phyloP scores from a whole-genome alignment of 2,329 filamentous ascomycete species.

The Elsinoe batatas region DNA sequence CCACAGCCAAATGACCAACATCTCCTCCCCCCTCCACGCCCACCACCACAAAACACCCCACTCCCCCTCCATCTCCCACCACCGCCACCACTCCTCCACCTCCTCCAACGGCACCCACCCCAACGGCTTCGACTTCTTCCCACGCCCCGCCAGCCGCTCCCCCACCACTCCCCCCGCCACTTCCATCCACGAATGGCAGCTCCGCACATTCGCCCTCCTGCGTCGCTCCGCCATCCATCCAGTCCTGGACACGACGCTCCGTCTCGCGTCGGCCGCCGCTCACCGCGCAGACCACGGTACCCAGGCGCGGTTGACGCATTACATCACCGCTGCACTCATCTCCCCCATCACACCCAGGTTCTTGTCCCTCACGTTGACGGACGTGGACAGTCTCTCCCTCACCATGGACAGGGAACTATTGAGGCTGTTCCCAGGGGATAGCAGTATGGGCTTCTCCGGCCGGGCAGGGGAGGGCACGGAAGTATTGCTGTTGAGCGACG shows the following conservation, averaged over 20 bases:
- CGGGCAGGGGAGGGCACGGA: slow-evolving; percentile 33
- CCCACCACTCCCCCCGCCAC: slow-evolving; percentile 68
- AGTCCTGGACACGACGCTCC: slow-evolving; percentile 56
- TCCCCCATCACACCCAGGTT: slow-evolving; percentile 50
- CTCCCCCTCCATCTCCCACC: slow-evolving; percentile 41
- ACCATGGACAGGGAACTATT: slow-evolving; percentile 62
- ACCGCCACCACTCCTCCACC: slow-evolving; percentile 35
- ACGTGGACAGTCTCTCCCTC: slow-evolving; percentile 63
- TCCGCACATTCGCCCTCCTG: slow-evolving; percentile 74
- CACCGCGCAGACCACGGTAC: slow-evolving; percentile 30
- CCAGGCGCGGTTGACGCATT: slow-evolving; percentile 37
- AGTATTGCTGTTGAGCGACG: slow-evolving; percentile 64
- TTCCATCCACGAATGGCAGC: slow-evolving; percentile 68
- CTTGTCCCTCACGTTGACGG: slow-evolving; percentile 62
- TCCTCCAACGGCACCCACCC: slow-evolving; percentile 28
- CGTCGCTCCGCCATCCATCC: slow-evolving; percentile 66
- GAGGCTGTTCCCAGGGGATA: slow-evolving; percentile 37
- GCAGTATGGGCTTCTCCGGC: slow-evolving; percentile 10
- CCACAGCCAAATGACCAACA: slow-evolving; percentile 36
- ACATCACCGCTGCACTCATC: slow-evolving; percentile 40
- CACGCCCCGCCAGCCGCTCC: slow-evolving; percentile 29
- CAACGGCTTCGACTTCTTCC: not conserved
- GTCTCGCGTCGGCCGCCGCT: slow-evolving; percentile 75
- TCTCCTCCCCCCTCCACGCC: slow-evolving; percentile 49
- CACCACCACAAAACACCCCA: slow-evolving; percentile 37